Base-by-base conservation (phyloP, 495 filamentous ascomycete species). In the Xylaria acuta region DNA sequence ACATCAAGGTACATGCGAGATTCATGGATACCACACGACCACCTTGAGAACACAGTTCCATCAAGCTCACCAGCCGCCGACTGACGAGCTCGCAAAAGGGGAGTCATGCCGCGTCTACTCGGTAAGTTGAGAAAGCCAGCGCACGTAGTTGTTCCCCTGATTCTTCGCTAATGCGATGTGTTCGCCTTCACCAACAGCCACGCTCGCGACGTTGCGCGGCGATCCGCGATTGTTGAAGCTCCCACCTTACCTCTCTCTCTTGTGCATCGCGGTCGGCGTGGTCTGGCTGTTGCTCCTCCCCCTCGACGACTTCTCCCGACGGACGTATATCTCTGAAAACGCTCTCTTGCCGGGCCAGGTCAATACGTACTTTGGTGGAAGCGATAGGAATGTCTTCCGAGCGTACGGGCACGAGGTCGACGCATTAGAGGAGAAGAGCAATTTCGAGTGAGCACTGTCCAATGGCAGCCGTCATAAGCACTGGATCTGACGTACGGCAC, bases 261-360 rank as follows among this genome's bases (percentile, higher is more conserved):
- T 97, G n/a, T 97, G 92, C 81, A 90, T 98, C 74, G 64, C 97
- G 43, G 88, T 97, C 78, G 96, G 96, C 63, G 89, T 97, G n/a
- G 87, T 88, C 74, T 98, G 94, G 94, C 90, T 99, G 18, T 89
- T 97, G 45, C 86, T 98, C 27, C 90, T 99, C n/a, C 96, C 96
- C 40, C 88, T 98, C 64, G 87, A 99, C 81, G 88, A 94, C 66
- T 97, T 98, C 85, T 97, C 94, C 64, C 90, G 97, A 72, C 84
- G 88, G 58, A 99, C 96, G 14, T 98, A 99, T 82, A 96, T 99
- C 75, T 98, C 95, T 64, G 96, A 99, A 80, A 99, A 99, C 81
- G 96, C 96, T 22, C 90, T 99, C 11, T 86, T 99, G 22, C 96
- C 96, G 0, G 96, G 95, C 20, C 96, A 98, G 78, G 96, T 98